Percentiles rank a stretch among this genome's conserved stretches.
phyloP scores from a whole-genome alignment of 805 yeast genomes.

The Phaffomyces opuntiae region DNA sequence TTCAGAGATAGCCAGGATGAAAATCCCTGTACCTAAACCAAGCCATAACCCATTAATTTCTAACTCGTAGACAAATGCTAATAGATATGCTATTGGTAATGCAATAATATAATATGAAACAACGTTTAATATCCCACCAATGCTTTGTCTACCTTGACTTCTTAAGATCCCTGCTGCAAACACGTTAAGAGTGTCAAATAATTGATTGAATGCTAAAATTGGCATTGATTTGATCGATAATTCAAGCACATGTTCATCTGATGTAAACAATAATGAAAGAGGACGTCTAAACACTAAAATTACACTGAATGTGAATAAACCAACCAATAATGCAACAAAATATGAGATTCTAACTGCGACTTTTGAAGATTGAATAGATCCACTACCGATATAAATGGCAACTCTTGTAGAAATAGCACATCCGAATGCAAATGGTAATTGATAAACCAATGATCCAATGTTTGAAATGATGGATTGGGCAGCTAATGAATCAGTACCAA shows the following conservation, averaged over 20 bases:
- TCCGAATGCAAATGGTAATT: conserved; percentile 68
- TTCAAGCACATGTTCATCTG: conserved; percentile 48
- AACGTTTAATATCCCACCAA: conserved; percentile 66
- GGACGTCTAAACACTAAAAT: conserved; percentile 39
- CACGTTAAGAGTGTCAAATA: conserved; percentile 64
- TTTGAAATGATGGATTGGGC: conserved; percentile 46
- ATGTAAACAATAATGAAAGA: conserved; percentile 55
- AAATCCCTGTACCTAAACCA: conserved; percentile 62
- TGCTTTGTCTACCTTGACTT: conserved; percentile 68
- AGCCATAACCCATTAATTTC: conserved; percentile 65
- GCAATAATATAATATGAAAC: conserved; percentile 67
- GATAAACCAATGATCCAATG: conserved; percentile 56
- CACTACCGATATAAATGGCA: conserved; percentile 61
- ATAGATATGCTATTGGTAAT: conserved; percentile 53
- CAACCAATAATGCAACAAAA: conserved; percentile 42
- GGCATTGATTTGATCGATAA: conserved; percentile 55
- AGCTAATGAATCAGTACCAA: conserved; percentile 43
- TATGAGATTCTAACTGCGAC: conserved; percentile 39
- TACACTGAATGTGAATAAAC: conserved; percentile 39
- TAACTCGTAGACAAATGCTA: conserved; percentile 44
- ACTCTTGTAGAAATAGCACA: conserved; percentile 68
- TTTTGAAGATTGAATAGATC: conserved; percentile 38
- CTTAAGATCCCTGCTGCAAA: conserved; percentile 68
- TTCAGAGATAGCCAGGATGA: conserved; percentile 45
- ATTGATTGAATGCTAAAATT: conserved; percentile 54